phyloP scores from a whole-genome alignment of 2,329 filamentous ascomycete genomes.

The Chaetomium globosum region DNA sequence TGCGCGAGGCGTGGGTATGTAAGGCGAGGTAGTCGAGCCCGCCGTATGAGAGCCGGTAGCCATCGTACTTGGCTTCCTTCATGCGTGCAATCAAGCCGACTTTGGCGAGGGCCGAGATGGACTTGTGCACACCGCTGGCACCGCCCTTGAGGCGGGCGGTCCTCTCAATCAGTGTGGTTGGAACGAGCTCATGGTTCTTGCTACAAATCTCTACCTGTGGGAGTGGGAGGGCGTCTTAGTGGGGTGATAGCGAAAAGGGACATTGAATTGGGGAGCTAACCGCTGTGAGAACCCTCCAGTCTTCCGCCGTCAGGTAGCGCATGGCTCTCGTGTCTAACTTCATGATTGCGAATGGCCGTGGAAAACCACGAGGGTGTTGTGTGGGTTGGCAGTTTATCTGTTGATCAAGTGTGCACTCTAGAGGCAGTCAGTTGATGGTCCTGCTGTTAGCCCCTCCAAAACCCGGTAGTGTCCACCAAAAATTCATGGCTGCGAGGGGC shows the following conservation, averaged over 20 bases:
- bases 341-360: constrained; percentile 58
- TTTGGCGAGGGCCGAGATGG: constrained; percentile 90
- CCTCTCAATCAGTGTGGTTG: constrained; percentile 83
- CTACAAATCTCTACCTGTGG: constrained; percentile 85
- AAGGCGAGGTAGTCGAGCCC: constrained; percentile 97
- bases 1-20: constrained; percentile 79
- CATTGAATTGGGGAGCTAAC: constrained; percentile 56
- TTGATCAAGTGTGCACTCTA: neutral
- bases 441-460: constrained; percentile 30
- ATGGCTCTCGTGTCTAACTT: constrained; percentile 93
- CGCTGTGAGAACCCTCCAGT: constrained; percentile 92
- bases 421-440: neutral
- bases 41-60: constrained; percentile 94
- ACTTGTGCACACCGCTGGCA: constrained; percentile 76
- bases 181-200: constrained; percentile 96
- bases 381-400: neutral
- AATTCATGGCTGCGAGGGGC: constrained; percentile 23
- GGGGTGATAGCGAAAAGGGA: constrained; percentile 35
- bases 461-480: constrained; percentile 26
- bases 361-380: constrained; percentile 10
- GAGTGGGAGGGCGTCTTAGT: constrained; percentile 38
- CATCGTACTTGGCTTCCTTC: constrained; percentile 96
- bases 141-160: constrained; percentile 79
- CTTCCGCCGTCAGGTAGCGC: constrained; percentile 87
- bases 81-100: constrained; percentile 86